These are phyloP conservation scores for Amoebophrya sp. DNA, from an alignment of 169 alveolate genomes.

Conservation along the genomic window DNA sequence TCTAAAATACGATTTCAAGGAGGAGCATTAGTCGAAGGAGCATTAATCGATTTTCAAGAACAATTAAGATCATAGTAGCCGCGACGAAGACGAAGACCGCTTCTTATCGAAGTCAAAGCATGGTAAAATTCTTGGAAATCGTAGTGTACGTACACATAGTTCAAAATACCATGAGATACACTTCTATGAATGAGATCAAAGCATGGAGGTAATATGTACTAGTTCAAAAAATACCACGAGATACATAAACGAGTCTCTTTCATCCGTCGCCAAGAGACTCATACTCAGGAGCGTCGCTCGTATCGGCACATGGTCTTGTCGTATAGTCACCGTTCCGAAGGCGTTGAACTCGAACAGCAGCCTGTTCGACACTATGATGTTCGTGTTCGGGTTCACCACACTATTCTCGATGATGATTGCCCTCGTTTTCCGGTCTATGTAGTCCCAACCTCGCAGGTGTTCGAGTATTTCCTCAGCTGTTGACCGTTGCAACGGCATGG, in stretches of 20 bases:
- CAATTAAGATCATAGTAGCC: too few relatives aligned
- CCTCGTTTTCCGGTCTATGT: neutral
- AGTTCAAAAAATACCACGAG: too few relatives aligned
- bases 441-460: neutral
- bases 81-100: too few relatives aligned
- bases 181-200: too few relatives aligned
- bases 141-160: too few relatives aligned
- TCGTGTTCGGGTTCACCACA: constrained; percentile 23
- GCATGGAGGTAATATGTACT: too few relatives aligned
- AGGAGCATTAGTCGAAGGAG: too few relatives aligned
- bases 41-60: too few relatives aligned
- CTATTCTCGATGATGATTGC: neutral
- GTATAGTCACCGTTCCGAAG: neutral
- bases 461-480: neutral
- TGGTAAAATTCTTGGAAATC: too few relatives aligned
- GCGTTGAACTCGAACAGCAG: constrained; percentile 4
- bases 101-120: too few relatives aligned
- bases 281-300: neutral
- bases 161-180: too few relatives aligned
- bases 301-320: neutral
- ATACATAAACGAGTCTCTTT: neutral
- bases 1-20: too few relatives aligned
- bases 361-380: neutral
- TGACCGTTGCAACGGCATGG: neutral
- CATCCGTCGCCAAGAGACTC: neutral